Evolutionary conservation across 306 rosid genomes (phyloP).

Genomic region (Begonia masoniana): DNA sequence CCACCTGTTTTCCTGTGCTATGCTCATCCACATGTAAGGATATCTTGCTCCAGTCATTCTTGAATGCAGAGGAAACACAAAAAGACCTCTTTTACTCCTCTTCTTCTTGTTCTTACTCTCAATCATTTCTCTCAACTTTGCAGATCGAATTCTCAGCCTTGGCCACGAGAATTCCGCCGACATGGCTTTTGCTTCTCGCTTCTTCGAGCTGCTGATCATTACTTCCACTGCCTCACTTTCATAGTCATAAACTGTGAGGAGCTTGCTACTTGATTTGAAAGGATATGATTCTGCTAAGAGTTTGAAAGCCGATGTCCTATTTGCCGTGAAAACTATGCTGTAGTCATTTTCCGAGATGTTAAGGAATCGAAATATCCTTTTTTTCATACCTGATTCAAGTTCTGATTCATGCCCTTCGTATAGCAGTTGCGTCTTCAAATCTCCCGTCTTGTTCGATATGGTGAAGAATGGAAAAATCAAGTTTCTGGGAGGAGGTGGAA

Average conservation of each 20-base stretch:
- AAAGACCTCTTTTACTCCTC: slow-evolving; percentile 36
- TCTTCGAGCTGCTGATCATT: slow-evolving; percentile 45
- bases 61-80: slow-evolving; percentile 80
- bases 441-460: slow-evolving; percentile 53
- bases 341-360: slow-evolving; percentile 63
- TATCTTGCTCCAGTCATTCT: slow-evolving; percentile 80
- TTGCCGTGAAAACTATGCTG: slow-evolving; percentile 85
- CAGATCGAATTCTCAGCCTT: slow-evolving; percentile 54
- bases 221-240: slow-evolving; percentile 79
- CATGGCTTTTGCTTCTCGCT: slow-evolving; percentile 52
- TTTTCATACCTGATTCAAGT: slow-evolving; percentile 56
- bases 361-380: slow-evolving; percentile 55
- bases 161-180: slow-evolving; percentile 95
- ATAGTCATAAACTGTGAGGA: slow-evolving; percentile 78
- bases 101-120: slow-evolving; percentile 40
- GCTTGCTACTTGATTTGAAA: slow-evolving; percentile 38
- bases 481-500: background rate
- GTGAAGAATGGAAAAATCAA: slow-evolving; percentile 57
- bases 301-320: slow-evolving; percentile 78
- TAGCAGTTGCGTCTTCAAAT: slow-evolving; percentile 50
- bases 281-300: slow-evolving; percentile 74
- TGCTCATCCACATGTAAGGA: slow-evolving; percentile 78
- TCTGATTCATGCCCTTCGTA: slow-evolving; percentile 57
- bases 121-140: slow-evolving; percentile 53
- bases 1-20: slow-evolving; percentile 89